A percentile compares a stretch with the other conserved stretches of the same genome.
Conservation (phyloP, 2,329 filamentous ascomycete species). For the Fusarium sp. region DNA sequence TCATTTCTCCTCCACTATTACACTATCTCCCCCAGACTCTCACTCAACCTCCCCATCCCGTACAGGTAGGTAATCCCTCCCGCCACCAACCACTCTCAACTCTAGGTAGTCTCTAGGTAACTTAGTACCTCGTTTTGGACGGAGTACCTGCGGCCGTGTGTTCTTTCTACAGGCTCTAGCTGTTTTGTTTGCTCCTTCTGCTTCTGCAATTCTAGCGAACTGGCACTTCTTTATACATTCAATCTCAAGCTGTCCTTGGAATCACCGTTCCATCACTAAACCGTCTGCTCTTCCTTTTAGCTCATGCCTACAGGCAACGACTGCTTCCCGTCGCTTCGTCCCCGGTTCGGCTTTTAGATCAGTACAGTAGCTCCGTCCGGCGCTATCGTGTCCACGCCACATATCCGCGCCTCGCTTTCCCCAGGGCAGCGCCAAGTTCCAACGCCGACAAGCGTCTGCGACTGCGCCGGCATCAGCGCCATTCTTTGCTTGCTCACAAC, state of each 20-base stretch:
- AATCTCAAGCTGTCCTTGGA: slow-evolving; percentile 4
- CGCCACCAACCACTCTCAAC: slow-evolving; percentile 35
- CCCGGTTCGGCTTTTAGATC: slow-evolving; percentile 30
- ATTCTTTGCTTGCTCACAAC: slow-evolving; percentile 36
- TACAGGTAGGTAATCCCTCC: slow-evolving; percentile 36
- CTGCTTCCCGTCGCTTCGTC: slow-evolving; percentile 11
- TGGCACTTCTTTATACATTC: slow-evolving; percentile 16
- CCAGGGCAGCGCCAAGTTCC: slow-evolving; percentile 24
- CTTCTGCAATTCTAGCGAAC: slow-evolving; percentile 7
- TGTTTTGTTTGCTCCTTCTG: slow-evolving; percentile 5
- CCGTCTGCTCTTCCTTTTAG: slow-evolving; percentile 11
- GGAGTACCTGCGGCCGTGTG: background rate
- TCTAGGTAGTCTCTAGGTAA: slow-evolving; percentile 4
- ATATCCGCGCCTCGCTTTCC: slow-evolving; percentile 41
- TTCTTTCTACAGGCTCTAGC: slow-evolving; percentile 9
- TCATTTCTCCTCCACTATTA: slow-evolving; percentile 33
- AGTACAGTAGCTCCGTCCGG: slow-evolving; percentile 39
- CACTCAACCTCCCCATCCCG: slow-evolving; percentile 24
- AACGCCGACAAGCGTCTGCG: slow-evolving; percentile 22
- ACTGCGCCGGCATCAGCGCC: slow-evolving; percentile 22
- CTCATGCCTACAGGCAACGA: slow-evolving; percentile 5
- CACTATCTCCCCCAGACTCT: slow-evolving; percentile 34
- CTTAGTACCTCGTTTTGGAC: slow-evolving; percentile 2
- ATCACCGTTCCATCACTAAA: background rate
- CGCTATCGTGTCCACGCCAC: slow-evolving; percentile 48